These are phyloP conservation scores for Penicillium longicatenatum DNA, from an alignment of 495 filamentous ascomycete genomes.

Conservation along the genomic window DNA sequence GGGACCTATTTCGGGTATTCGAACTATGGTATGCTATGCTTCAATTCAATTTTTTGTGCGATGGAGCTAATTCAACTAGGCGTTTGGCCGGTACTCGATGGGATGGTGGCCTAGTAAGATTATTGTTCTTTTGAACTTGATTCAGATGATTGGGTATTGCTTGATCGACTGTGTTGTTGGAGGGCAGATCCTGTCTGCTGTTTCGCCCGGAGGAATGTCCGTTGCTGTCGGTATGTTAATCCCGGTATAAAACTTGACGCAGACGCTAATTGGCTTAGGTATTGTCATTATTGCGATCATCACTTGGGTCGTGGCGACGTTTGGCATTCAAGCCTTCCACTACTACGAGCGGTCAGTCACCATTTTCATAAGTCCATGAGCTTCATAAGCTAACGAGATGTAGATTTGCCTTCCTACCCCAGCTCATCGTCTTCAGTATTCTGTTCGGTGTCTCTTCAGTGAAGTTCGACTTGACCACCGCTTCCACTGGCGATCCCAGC, in stretches of 20 bases:
- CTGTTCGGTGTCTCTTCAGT: conserved; percentile 66
- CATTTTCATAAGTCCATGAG: too few relatives aligned
- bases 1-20: conserved; percentile 69
- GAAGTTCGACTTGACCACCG: conserved; percentile 59
- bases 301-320: conserved; percentile 67
- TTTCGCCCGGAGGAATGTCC: conserved; percentile 61
- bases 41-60: neutral
- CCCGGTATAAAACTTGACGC: neutral
- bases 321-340: conserved; percentile 73
- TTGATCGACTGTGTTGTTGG: conserved; percentile 71
- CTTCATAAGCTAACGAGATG: conserved; percentile 1
- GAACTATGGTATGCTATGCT: conserved; percentile 57
- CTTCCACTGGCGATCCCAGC: conserved; percentile 48
- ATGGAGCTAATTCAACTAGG: conserved; percentile 34
- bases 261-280: conserved; percentile 34
- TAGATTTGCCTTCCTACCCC: conserved; percentile 70
- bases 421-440: conserved; percentile 64
- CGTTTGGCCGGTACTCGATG: conserved; percentile 72
- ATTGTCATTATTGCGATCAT: conserved; percentile 71
- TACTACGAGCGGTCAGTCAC: conserved; percentile 62
- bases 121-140: conserved; percentile 68
- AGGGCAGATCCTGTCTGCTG: conserved; percentile 74
- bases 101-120: conserved; percentile 81
- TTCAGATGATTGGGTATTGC: conserved; percentile 71
- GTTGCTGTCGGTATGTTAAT: conserved; percentile 60